Evolutionary conservation across 2,329 filamentous ascomycete genomes (phyloP).

Genomic region (Davidsoniella australis): DNA sequence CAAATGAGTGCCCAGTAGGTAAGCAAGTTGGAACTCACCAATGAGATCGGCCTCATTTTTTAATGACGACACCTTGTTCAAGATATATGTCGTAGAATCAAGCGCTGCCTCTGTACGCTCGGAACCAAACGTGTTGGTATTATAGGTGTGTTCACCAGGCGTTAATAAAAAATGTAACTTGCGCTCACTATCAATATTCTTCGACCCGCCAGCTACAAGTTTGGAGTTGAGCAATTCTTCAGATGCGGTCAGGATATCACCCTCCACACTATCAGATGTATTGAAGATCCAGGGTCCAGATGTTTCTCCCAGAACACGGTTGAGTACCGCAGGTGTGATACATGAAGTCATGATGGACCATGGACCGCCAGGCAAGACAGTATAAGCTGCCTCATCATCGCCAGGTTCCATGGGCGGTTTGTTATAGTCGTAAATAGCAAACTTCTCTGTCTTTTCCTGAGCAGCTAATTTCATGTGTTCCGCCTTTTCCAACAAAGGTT

Average conservation of each 20-base stretch:
- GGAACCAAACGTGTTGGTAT: slow-evolving; percentile 21
- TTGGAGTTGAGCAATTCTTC: slow-evolving; percentile 25
- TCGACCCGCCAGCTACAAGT: slow-evolving; percentile 19
- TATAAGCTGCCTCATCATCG: slow-evolving; percentile 14
- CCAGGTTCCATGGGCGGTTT: slow-evolving; percentile 17
- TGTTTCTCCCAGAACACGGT: slow-evolving; percentile 28
- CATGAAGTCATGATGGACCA: slow-evolving; percentile 36
- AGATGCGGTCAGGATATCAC: slow-evolving; percentile 23
- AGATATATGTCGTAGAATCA: slow-evolving; percentile 32
- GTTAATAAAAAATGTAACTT: slow-evolving; percentile 33
- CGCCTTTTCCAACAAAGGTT: slow-evolving; percentile 25
- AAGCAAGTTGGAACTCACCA: slow-evolving; percentile 45
- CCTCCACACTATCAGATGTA: slow-evolving; percentile 34
- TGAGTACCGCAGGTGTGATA: slow-evolving; percentile 29
- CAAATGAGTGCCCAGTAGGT: slow-evolving; percentile 38
- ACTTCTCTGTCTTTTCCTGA: not conserved
- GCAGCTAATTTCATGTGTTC: not conserved
- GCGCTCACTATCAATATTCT: slow-evolving; percentile 19
- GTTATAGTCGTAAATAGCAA: slow-evolving; percentile 28
- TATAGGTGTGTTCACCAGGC: slow-evolving; percentile 26
- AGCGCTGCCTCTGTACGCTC: slow-evolving; percentile 27
- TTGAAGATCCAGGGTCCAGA: slow-evolving; percentile 33
- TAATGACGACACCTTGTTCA: slow-evolving; percentile 11
- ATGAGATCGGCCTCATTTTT: slow-evolving; percentile 27
- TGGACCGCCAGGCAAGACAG: slow-evolving; percentile 20